Evolutionary conservation across 306 rosid genomes (phyloP), one percentile per base, ranked within the genome.

Genomic region (Lathyrus oleraceus): DNA sequence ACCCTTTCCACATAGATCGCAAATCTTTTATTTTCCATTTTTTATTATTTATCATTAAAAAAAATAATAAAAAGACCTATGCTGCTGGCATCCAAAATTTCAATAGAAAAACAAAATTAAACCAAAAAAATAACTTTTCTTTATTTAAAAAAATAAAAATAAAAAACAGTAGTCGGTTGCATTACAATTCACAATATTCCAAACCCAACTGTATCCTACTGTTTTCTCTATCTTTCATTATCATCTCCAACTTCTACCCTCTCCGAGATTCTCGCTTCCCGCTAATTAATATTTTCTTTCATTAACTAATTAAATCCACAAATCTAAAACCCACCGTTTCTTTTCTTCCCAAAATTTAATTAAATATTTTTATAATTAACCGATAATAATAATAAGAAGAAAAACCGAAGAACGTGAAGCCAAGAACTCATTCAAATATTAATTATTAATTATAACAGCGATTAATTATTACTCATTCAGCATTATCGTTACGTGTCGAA

Each of bases 181-280:
- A 61, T 72, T 79, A 70, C 82, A 81, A 76, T 85, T 76, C 86
- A 81, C 61, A 72, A 81, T 79, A 81, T 87, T 81, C 88, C 73
- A 71, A 78, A 70, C 72, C 87, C 89, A 86, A 89, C 96, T 83
- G 88, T 79, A 82, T 82, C 76, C 43, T 70, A 56, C 71, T 43
- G 74, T 70, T 56, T 64, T 30, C 73, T 65, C 12, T 28, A 56
- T 56, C 65, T 27, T 15, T 51, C 69, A 23, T 36, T 61, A 6
- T 64, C 69, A 6, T 42, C 32, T 47, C 61, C 14, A 63, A 23
- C 76, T 36, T 8, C 74, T 60, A 72, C 49, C 40, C 73, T 40
- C 78, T 57, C 65, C 67, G 79, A 66, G 78, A 84, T 74, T 73
- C 83, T 70, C 86, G 79, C 71, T 76, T 53, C 21, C 8, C 35